Base-by-base conservation (phyloP, 2,329 filamentous ascomycete species). In the Gnomoniopsis smithogilvyi region DNA sequence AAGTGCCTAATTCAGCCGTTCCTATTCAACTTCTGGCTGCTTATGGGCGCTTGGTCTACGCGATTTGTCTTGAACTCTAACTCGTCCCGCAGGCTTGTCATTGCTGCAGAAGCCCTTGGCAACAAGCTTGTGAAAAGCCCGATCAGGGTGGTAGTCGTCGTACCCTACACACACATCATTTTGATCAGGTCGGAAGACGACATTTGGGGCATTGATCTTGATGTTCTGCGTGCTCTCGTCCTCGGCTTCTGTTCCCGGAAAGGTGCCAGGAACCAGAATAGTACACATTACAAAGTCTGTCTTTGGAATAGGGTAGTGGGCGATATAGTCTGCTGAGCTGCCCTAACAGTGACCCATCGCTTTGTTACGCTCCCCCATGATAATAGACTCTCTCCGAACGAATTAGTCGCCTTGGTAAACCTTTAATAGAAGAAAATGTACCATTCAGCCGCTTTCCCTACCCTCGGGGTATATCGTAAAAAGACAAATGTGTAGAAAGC, bases 121-220 rank as follows among this genome's bases (percentile, higher is more conserved):
- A 22, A 62, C 60, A 38, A 59, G 45, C 6, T 51, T 56, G 46
- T 62, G 60, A 14, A 62, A 54, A 1, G 51, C 53, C 22, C 59
- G 60, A 7, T 56, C 60, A n/a, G 60, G 60, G 38, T 62, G 56
- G 45, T 62, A 62, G 53, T 46, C 36, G n/a, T 59, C 60, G 14
- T 59, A 59, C 60, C 60, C n/a, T n/a, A 59, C 15, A 62, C 60
- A 12, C 52, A 52, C n/a, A 56, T 50, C 2, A 52, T 62, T 3
- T n/a, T n/a, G n/a, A n/a, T n/a, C n/a, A n/a, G n/a, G n/a, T n/a
- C n/a, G n/a, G n/a, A n/a, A n/a, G n/a, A n/a, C n/a, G n/a, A n/a
- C n/a, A n/a, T n/a, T n/a, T n/a, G n/a, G n/a, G n/a, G n/a, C n/a
- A n/a, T n/a, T n/a, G n/a, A n/a, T n/a, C n/a, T n/a, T n/a, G n/a